A percentile compares a stretch with the other conserved stretches of the same genome.
Conservation (phyloP, 805 yeast genomes). For the Kodamaea neixiangensis region DNA sequence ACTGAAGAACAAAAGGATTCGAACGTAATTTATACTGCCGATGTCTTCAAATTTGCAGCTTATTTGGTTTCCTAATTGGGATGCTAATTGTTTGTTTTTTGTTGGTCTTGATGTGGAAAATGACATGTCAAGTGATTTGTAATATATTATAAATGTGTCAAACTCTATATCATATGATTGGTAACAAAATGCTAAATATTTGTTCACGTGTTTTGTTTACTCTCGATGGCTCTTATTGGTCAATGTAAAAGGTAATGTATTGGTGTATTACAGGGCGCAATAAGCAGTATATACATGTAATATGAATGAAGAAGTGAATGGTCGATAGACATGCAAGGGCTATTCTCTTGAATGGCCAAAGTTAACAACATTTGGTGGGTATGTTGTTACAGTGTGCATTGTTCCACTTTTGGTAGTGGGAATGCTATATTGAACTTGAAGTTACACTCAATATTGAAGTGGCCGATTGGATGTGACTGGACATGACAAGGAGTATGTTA, state of each 20-base stretch:
- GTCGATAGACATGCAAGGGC: background rate
- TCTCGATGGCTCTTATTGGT: background rate
- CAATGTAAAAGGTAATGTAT: background rate
- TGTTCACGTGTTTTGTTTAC: background rate
- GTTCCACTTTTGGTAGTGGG: background rate
- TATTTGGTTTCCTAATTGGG: slow-evolving; percentile 10
- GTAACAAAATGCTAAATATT: background rate
- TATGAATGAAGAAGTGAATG: background rate
- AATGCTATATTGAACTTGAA: background rate
- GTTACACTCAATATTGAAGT: background rate
- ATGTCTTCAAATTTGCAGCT: slow-evolving; percentile 6
- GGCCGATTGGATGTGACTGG: background rate
- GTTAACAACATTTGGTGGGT: background rate
- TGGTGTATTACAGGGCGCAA: background rate
- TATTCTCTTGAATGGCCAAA: background rate
- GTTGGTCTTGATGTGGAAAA: background rate
- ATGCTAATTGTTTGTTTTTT: slow-evolving; percentile 19
- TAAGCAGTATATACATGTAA: background rate
- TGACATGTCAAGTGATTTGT: background rate
- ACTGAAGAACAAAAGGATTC: background rate
- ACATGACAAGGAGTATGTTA: background rate
- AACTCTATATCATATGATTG: too few relatives aligned
- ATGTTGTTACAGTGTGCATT: background rate
- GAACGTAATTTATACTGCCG: background rate
- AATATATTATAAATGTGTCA: too few relatives aligned